Evolutionary conservation across 1,284 basidiomycete species (phyloP).

Genomic region (Cutaneotrichosporon sp.): DNA sequence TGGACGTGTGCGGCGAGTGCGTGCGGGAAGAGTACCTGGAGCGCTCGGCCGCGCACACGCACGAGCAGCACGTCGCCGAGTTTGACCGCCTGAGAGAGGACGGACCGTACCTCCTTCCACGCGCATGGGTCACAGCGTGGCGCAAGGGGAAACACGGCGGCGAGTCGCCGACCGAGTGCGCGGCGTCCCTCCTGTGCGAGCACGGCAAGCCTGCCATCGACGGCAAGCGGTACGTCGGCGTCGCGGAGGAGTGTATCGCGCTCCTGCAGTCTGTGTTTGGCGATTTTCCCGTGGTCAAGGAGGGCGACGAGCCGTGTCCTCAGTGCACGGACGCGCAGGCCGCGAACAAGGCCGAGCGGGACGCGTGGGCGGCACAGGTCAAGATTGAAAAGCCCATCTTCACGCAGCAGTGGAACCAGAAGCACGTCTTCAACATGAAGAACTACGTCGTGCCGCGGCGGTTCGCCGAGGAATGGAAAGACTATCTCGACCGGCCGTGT

Average conservation of each 20-base stretch:
- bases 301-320: slow-evolving; percentile 13
- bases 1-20: slow-evolving; percentile 31
- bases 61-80: slow-evolving; percentile 7
- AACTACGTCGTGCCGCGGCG: slow-evolving; percentile 27
- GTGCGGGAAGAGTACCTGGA: slow-evolving; percentile 18
- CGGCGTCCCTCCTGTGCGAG: slow-evolving; percentile 30
- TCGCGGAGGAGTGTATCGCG: slow-evolving; percentile 10
- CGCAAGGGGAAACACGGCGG: slow-evolving; percentile 7
- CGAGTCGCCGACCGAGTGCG: slow-evolving; percentile 16
- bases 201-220: slow-evolving; percentile 20
- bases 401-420: slow-evolving; percentile 4
- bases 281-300: slow-evolving; percentile 21
- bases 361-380: slow-evolving; percentile 1
- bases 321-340: slow-evolving; percentile 11
- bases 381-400: slow-evolving; percentile 9
- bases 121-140: slow-evolving; percentile 31
- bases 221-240: not conserved
- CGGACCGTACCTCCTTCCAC: slow-evolving; percentile 22
- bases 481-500: slow-evolving; percentile 8
- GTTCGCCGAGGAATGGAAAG: slow-evolving; percentile 25
- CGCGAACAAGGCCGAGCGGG: not conserved
- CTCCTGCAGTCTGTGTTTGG: slow-evolving; percentile 30
- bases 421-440: slow-evolving; percentile 12
- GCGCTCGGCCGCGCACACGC: not conserved
- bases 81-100: slow-evolving; percentile 25